Conservation (phyloP, 176 grass and related monocot genomes). For the Cenchrus purpureus region DNA sequence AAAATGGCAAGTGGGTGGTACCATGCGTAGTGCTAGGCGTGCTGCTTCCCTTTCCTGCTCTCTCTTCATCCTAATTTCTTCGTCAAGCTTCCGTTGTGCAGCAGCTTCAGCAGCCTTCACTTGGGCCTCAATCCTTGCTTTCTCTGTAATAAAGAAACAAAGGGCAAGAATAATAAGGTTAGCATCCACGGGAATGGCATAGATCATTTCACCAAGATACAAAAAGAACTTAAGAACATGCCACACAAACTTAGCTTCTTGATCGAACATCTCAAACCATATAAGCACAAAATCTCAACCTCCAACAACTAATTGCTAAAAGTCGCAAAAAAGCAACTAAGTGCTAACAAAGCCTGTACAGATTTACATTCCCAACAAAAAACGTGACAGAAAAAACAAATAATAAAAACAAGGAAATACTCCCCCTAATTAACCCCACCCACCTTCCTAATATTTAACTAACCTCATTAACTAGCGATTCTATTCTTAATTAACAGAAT, state of each 20-base stretch:
- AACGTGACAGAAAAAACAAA: not conserved
- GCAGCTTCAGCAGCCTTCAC: constrained; percentile 76
- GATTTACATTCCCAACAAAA: not conserved
- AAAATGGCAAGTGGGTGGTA: constrained; percentile 33
- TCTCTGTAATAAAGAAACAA: constrained; percentile 57
- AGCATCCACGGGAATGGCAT: constrained; percentile 19
- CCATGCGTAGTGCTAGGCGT: constrained; percentile 72
- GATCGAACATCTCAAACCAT: not conserved
- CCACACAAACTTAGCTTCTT: not conserved
- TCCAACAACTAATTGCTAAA: not conserved
- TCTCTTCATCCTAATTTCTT: constrained; percentile 66
- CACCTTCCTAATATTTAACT: not conserved
- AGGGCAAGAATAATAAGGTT: not conserved
- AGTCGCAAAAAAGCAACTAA: not conserved
- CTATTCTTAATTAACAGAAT: not conserved
- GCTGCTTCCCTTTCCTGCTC: constrained; percentile 83
- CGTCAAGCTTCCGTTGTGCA: constrained; percentile 66
- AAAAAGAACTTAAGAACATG: not conserved
- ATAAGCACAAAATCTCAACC: not conserved
- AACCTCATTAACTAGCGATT: not conserved
- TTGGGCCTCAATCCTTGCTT: constrained; percentile 83
- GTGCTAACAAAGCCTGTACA: not conserved
- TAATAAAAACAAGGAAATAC: not conserved
- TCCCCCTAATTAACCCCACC: not conserved
- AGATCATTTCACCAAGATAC: not conserved